phyloP scores from a whole-genome alignment of 108 stramenopile genomes.

The Discostella stelligeroides region DNA sequence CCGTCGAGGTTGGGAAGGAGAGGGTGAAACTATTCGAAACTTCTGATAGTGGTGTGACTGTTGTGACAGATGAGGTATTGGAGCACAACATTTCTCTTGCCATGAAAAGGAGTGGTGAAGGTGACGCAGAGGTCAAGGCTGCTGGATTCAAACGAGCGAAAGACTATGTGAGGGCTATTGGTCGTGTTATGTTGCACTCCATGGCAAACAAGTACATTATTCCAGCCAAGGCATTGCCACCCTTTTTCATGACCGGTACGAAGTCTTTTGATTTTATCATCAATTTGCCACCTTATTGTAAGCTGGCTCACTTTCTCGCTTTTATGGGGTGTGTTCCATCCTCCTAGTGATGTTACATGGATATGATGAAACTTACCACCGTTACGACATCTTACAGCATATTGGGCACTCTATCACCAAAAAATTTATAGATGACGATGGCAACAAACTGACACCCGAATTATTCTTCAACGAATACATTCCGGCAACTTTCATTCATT shows the following conservation, averaged over 20 bases:
- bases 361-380: slow-evolving; percentile 29
- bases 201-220: slow-evolving; percentile 12
- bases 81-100: neutral
- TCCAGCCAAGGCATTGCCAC: slow-evolving; percentile 20
- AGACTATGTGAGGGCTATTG: neutral
- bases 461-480: slow-evolving; percentile 12
- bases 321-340: neutral
- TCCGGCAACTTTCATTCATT: slow-evolving; percentile 11
- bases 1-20: slow-evolving; percentile 5
- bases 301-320: neutral
- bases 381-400: slow-evolving; percentile 24
- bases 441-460: slow-evolving; percentile 6
- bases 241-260: slow-evolving; percentile 28
- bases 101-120: neutral
- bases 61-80: neutral
- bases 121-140: neutral
- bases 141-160: neutral
- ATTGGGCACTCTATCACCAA: neutral
- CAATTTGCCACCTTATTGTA: neutral
- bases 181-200: slow-evolving; percentile 28
- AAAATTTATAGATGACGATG: slow-evolving; percentile 5
- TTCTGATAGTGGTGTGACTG: neutral
- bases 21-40: slow-evolving; percentile 8
- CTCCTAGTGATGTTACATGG: slow-evolving; percentile 27
- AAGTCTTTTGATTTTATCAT: neutral